These are phyloP conservation scores for Globomyces sp. DNA, from an alignment of 371 early-diverging fungal genomes.

Conservation along the genomic window DNA sequence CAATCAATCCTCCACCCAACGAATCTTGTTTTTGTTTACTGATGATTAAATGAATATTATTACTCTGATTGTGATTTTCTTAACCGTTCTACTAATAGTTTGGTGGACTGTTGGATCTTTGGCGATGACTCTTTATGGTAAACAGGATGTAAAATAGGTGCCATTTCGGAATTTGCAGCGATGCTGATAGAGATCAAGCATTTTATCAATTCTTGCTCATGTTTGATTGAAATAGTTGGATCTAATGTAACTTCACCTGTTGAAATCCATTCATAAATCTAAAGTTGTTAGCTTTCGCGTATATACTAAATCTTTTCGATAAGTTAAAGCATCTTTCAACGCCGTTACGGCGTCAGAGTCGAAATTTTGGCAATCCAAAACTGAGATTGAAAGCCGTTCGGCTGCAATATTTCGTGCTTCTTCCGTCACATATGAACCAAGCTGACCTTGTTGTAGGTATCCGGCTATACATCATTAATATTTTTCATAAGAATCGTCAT, in stretches of 20 bases:
- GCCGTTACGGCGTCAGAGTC: no score
- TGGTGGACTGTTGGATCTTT: conserved; percentile 4
- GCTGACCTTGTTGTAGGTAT: no score
- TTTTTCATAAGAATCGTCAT: no score
- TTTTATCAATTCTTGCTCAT: conserved; percentile 7
- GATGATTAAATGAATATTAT: no score
- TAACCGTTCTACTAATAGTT: not conserved
- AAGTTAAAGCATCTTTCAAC: no score
- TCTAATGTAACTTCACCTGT: conserved; percentile 8
- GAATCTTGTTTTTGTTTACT: no score
- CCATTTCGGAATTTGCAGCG: conserved; percentile 8
- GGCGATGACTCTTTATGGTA: conserved; percentile 2
- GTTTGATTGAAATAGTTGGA: not conserved
- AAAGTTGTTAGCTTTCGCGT: no score
- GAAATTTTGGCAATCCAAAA: no score
- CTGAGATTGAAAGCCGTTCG: no score
- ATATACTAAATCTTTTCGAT: no score
- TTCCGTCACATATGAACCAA: not conserved
- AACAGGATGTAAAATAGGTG: conserved; percentile 10
- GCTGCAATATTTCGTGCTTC: not conserved
- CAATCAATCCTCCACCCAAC: no score
- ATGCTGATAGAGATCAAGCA: conserved; percentile 4
- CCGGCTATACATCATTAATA: no score
- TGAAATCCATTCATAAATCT: not conserved
- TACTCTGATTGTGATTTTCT: not conserved